A percentile compares a stretch with the other conserved stretches of the same genome.
phyloP scores from a whole-genome alignment of 2,329 filamentous ascomycete genomes.

The Penicillium sp. region DNA sequence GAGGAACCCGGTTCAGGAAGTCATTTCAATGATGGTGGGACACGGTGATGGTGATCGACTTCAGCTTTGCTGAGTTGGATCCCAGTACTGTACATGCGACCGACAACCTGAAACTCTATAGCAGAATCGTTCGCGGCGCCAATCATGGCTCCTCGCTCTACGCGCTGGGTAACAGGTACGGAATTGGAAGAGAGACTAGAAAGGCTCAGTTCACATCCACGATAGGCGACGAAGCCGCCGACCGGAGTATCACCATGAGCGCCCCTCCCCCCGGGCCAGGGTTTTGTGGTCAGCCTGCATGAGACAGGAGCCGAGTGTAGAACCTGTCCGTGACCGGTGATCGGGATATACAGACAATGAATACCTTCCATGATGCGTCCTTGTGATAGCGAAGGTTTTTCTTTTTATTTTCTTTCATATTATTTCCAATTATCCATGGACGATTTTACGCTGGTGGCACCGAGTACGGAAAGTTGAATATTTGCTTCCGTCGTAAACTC shows the following conservation, averaged over 20 bases:
- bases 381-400: constrained; percentile 12
- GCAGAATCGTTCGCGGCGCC: neutral
- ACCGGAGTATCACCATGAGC: constrained; percentile 16
- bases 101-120: neutral
- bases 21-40: neutral
- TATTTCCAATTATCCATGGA: neutral
- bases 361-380: constrained; percentile 4
- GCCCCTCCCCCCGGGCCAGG: no score
- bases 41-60: constrained; percentile 6
- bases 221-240: constrained; percentile 17
- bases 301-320: constrained; percentile 16
- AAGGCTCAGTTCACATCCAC: constrained; percentile 16
- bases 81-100: neutral
- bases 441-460: constrained; percentile 13
- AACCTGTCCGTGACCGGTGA: constrained; percentile 13
- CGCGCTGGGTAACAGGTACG: neutral
- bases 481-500: neutral
- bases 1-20: neutral
- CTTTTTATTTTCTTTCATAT: neutral
- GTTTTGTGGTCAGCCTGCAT: constrained; percentile 19
- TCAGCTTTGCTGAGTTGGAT: constrained; percentile 13
- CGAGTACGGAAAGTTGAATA: constrained; percentile 3
- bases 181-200: neutral
- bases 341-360: constrained; percentile 3
- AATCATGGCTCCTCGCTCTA: neutral